phyloP scores from a whole-genome alignment of 1,139 yeast species.

The Candida pseudoviswanathii region DNA sequence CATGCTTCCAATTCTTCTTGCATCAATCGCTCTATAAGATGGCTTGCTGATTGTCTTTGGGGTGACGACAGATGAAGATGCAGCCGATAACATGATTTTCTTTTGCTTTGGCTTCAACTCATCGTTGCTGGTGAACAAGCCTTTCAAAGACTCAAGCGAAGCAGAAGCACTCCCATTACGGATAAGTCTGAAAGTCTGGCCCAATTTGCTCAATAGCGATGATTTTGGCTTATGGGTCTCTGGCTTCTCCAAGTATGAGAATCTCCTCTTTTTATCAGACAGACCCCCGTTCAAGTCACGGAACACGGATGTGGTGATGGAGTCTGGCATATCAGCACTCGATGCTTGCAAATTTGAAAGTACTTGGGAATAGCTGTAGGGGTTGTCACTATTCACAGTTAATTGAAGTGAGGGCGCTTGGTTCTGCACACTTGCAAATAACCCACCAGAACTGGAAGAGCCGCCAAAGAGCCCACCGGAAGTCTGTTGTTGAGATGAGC shows the following conservation, averaged over 20 bases:
- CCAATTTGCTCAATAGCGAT: constrained; percentile 37
- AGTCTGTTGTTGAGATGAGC: constrained; percentile 8
- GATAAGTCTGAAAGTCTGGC: constrained; percentile 41
- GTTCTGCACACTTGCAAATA: constrained; percentile 10
- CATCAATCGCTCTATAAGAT: constrained; percentile 19
- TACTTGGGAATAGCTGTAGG: constrained; percentile 29
- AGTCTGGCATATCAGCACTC: constrained; percentile 26
- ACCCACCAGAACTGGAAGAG: constrained; percentile 9
- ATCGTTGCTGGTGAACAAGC: constrained; percentile 28
- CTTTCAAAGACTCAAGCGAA: constrained; percentile 22
- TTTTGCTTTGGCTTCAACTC: constrained; percentile 20
- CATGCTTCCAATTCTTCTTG: constrained; percentile 24
- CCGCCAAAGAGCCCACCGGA: constrained; percentile 8
- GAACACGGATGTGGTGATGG: constrained; percentile 39
- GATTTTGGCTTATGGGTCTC: constrained; percentile 17
- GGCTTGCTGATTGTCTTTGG: constrained; percentile 18
- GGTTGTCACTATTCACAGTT: constrained; percentile 19
- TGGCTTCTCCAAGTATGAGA: constrained; percentile 20
- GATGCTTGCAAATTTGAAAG: constrained; percentile 19
- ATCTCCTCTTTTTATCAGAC: constrained; percentile 22
- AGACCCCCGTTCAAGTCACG: constrained; percentile 17
- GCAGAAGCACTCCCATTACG: constrained; percentile 20
- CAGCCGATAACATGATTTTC: constrained; percentile 13
- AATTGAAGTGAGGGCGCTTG: constrained; percentile 7
- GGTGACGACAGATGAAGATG: constrained; percentile 13